Evolutionary conservation across 495 filamentous ascomycete genomes (phyloP).

Genomic region (Chaetomium cochliodes): DNA sequence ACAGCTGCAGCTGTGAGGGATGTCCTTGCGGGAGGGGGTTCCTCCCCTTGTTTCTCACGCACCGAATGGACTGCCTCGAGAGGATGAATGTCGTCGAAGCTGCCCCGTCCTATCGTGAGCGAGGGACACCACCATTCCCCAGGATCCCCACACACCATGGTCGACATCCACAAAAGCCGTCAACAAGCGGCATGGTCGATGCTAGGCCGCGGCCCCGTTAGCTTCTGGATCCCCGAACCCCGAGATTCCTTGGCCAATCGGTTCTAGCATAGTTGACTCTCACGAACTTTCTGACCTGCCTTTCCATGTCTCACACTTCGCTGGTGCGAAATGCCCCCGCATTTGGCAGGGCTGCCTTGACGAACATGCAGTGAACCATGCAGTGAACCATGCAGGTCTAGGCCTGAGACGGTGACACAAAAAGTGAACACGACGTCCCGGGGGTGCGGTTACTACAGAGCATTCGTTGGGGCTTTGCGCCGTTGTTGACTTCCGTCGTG

Average conservation of each 20-base stretch:
- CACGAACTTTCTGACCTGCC: neutral
- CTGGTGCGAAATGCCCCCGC: too few relatives aligned
- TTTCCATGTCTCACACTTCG: too few relatives aligned
- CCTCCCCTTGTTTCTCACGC: too few relatives aligned
- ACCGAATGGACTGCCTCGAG: too few relatives aligned
- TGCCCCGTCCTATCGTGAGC: too few relatives aligned
- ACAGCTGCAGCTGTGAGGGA: neutral
- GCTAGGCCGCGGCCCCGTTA: neutral
- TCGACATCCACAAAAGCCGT: neutral
- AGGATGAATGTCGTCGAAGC: too few relatives aligned
- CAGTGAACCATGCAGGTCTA: neutral
- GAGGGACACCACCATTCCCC: too few relatives aligned
- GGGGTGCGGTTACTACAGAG: neutral
- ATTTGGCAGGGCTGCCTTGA: neutral
- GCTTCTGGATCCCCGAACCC: neutral
- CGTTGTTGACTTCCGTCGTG: neutral
- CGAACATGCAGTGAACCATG: neutral
- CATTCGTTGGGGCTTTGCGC: neutral
- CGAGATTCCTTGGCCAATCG: neutral
- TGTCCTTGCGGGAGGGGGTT: neutral
- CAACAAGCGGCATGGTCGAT: neutral
- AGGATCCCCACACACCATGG: neutral
- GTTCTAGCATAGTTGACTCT: neutral
- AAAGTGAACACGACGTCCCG: neutral
- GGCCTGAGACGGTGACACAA: conserved; percentile 1